These are phyloP conservation scores for Xylaria hypoxylon DNA, from an alignment of 2,329 filamentous ascomycete species.

Conservation along the genomic window DNA sequence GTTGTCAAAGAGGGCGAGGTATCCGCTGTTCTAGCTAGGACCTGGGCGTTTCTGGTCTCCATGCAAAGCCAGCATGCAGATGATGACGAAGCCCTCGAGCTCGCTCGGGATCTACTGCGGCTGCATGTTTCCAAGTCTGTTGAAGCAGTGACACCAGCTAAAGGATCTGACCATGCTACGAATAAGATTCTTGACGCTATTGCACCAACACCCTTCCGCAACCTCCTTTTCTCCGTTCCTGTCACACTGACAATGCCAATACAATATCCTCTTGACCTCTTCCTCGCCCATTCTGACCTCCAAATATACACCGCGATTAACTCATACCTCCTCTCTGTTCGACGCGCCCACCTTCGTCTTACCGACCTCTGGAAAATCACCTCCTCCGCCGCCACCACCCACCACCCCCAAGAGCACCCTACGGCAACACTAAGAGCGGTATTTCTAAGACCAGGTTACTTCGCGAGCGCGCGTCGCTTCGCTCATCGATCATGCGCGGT, in stretches of 20 bases:
- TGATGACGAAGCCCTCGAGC: conserved; percentile 85
- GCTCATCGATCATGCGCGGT: conserved; percentile 77
- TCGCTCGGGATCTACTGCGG: conserved; percentile 80
- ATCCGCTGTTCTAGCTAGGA: conserved; percentile 77
- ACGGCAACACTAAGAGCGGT: conserved; percentile 70
- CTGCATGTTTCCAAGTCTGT: conserved; percentile 70
- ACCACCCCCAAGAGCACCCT: conserved; percentile 73
- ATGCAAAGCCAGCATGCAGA: conserved; percentile 76
- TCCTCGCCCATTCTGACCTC: conserved; percentile 81
- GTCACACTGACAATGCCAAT: conserved; percentile 78
- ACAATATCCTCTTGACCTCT: conserved; percentile 84
- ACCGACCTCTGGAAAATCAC: conserved; percentile 89
- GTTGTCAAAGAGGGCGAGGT: conserved; percentile 90
- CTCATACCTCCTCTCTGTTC: conserved; percentile 86
- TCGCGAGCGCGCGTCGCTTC: conserved; percentile 71
- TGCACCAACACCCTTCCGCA: conserved; percentile 74
- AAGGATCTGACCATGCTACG: conserved; percentile 49
- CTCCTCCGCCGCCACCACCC: conserved; percentile 82
- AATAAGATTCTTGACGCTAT: conserved; percentile 52
- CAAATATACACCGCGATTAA: conserved; percentile 86
- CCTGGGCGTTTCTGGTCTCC: conserved; percentile 83
- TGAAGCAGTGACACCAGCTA: conserved; percentile 53
- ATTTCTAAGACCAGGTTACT: conserved; percentile 70
- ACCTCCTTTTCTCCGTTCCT: conserved; percentile 83
- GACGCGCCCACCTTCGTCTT: conserved; percentile 85